Evolutionary conservation across 164 flowering plant species (phyloP).

Genomic region (grape (Vitis vinifera)): DNA sequence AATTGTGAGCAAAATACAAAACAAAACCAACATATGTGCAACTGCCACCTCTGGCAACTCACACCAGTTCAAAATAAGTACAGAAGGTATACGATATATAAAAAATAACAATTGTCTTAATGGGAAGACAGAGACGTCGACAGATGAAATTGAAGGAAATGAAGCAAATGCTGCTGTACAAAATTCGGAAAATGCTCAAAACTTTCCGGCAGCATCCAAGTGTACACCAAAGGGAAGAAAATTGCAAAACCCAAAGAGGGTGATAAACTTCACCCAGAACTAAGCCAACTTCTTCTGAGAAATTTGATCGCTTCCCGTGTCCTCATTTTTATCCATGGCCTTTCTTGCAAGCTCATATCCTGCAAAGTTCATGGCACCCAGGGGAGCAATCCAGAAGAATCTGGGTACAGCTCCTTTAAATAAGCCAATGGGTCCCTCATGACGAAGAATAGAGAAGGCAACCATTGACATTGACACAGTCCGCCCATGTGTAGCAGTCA

Average conservation of each 20-base stretch:
- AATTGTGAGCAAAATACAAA: slow-evolving; percentile 1
- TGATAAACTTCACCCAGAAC: slow-evolving; percentile 23
- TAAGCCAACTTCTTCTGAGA: slow-evolving; percentile 40
- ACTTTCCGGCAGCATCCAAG: slow-evolving; percentile 20
- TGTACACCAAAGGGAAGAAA: neutral
- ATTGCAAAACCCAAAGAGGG: too few species aligned
- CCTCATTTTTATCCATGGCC: slow-evolving; percentile 75
- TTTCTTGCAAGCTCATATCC: slow-evolving; percentile 94
- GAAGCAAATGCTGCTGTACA: slow-evolving; percentile 3
- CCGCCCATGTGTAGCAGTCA: slow-evolving; percentile 89
- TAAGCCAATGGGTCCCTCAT: slow-evolving; percentile 89
- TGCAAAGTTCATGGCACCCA: slow-evolving; percentile 99
- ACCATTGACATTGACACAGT: slow-evolving; percentile 69
- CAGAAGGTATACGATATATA: neutral
- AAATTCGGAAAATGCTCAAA: slow-evolving; percentile 16
- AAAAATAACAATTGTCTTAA: neutral
- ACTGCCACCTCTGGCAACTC: slow-evolving; percentile 8
- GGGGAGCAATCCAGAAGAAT: slow-evolving; percentile 98
- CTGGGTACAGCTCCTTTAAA: slow-evolving; percentile 96
- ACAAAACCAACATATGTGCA: neutral
- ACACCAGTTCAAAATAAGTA: slow-evolving; percentile 5
- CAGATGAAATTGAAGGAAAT: slow-evolving; percentile 26
- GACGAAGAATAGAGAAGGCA: slow-evolving; percentile 77
- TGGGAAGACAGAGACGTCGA: slow-evolving; percentile 27
- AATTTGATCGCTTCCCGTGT: slow-evolving; percentile 28